Evolutionary conservation across 805 yeast species (phyloP).

Genomic region (Deakozyma indianensis): DNA sequence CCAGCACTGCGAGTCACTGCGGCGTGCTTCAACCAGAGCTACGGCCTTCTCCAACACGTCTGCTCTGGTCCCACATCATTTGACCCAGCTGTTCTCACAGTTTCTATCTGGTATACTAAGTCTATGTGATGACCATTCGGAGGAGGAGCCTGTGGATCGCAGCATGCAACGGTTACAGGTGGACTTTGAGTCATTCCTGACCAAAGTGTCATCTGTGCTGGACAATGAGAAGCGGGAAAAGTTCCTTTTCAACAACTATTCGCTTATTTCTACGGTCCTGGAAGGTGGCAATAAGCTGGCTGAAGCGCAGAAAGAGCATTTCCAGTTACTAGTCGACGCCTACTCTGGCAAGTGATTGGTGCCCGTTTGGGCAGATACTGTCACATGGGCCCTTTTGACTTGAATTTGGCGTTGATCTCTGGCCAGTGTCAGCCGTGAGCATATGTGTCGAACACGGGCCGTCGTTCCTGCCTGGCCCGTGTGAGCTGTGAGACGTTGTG

Average conservation of each 20-base stretch:
- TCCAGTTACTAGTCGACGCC: slow-evolving; percentile 30
- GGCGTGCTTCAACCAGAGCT: slow-evolving; percentile 31
- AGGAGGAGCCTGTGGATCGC: slow-evolving; percentile 54
- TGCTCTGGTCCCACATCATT: slow-evolving; percentile 35
- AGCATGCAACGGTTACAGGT: slow-evolving; percentile 56
- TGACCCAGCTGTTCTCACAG: slow-evolving; percentile 71
- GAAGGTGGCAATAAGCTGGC: slow-evolving; percentile 31
- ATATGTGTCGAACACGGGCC: not conserved
- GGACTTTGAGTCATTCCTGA: slow-evolving; percentile 67
- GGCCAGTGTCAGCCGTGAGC: not conserved
- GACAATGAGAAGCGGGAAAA: slow-evolving; percentile 34
- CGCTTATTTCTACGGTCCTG: slow-evolving; percentile 44
- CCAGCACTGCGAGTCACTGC: slow-evolving; percentile 58
- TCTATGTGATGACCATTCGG: slow-evolving; percentile 28
- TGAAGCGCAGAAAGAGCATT: slow-evolving; percentile 29
- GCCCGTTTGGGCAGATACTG: not conserved
- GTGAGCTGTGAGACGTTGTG: not conserved
- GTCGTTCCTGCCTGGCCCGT: not conserved
- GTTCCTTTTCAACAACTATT: slow-evolving; percentile 62
- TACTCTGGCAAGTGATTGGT: slow-evolving; percentile 14
- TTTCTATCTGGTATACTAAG: slow-evolving; percentile 57
- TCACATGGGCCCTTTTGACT: not conserved
- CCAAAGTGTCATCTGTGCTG: slow-evolving; percentile 42
- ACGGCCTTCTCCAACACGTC: slow-evolving; percentile 13
- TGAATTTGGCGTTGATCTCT: slow-evolving; percentile 1